Percentiles rank a stretch among this genome's conserved stretches.
phyloP scores from a whole-genome alignment of 768 basidiomycete genomes.

The Phlegmacium glaucopus region DNA sequence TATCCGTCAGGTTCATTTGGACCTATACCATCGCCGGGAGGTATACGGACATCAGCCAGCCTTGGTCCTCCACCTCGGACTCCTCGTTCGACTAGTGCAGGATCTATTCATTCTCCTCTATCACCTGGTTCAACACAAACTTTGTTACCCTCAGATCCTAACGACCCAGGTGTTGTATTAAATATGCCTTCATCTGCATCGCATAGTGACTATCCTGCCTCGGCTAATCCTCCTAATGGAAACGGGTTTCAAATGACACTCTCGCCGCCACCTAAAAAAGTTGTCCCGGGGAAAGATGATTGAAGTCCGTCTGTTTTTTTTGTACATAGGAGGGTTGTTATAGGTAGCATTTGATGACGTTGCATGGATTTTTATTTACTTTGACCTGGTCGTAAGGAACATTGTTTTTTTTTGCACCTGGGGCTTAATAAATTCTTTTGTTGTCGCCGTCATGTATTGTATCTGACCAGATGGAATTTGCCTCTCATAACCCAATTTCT shows the following conservation, averaged over 20 bases:
- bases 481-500: no score
- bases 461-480: no score
- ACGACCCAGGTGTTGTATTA: slow-evolving; percentile 21
- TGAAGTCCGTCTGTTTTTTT: background rate
- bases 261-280: slow-evolving; percentile 11
- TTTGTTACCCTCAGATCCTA: slow-evolving; percentile 10
- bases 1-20: slow-evolving; percentile 7
- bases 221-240: slow-evolving; percentile 27
- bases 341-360: no score
- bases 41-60: slow-evolving; percentile 1
- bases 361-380: no score
- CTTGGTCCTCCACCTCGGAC: slow-evolving; percentile 23
- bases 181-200: slow-evolving; percentile 26
- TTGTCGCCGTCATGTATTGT: no score
- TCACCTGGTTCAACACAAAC: slow-evolving; percentile 6
- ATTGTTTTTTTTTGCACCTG: no score
- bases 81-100: slow-evolving; percentile 9
- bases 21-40: slow-evolving; percentile 9
- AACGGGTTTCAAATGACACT: slow-evolving; percentile 23
- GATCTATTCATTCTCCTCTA: slow-evolving; percentile 9
- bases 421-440: no score
- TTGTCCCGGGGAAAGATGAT: background rate
- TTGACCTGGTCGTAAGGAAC: no score
- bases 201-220: slow-evolving; percentile 31
- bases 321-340: no score